These are phyloP conservation scores for Coprinopsis cinerea DNA, from an alignment of 768 basidiomycete species.

Conservation along the genomic window DNA sequence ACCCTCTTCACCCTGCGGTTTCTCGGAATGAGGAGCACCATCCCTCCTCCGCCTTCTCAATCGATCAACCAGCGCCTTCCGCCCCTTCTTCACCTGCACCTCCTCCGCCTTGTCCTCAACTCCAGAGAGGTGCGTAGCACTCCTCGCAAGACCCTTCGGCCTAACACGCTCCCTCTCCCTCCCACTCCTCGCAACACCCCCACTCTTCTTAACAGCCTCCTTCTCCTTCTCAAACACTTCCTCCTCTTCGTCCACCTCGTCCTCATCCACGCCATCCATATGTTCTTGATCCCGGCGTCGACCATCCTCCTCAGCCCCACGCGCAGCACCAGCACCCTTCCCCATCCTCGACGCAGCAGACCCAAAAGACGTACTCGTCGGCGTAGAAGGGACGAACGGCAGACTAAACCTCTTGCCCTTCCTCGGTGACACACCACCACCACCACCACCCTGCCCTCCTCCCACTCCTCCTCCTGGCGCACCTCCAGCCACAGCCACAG, in stretches of 20 bases:
- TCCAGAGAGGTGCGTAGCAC: too few species aligned
- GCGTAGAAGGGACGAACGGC: constrained; percentile 59
- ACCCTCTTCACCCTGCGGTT: constrained; percentile 2
- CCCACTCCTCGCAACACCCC: constrained; percentile 28
- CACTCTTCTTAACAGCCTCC: constrained; percentile 29
- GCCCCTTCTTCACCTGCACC: constrained; percentile 11
- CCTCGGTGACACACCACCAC: not conserved
- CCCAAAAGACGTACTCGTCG: constrained; percentile 26
- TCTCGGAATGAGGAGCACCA: not conserved
- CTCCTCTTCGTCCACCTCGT: constrained; percentile 15
- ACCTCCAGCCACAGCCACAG: too few species aligned
- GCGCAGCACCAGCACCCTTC: constrained; percentile 16
- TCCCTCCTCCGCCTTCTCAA: constrained; percentile 9
- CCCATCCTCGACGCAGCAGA: constrained; percentile 12
- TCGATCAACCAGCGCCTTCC: not conserved
- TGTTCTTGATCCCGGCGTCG: constrained; percentile 28
- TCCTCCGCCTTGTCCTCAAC: constrained; percentile 21
- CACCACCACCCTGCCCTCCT: not conserved
- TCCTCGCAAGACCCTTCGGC: too few species aligned
- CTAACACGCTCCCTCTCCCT: constrained; percentile 18
- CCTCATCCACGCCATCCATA: constrained; percentile 17
- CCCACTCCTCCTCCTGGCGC: not conserved
- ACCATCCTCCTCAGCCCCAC: constrained; percentile 21
- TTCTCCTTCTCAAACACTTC: constrained; percentile 41
- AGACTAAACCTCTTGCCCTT: constrained; percentile 40